Evolutionary conservation across 192 early-diverging fungal species (phyloP), one percentile per base, ranked within the genome.

Genomic region (Geosiphon pyriformis): DNA sequence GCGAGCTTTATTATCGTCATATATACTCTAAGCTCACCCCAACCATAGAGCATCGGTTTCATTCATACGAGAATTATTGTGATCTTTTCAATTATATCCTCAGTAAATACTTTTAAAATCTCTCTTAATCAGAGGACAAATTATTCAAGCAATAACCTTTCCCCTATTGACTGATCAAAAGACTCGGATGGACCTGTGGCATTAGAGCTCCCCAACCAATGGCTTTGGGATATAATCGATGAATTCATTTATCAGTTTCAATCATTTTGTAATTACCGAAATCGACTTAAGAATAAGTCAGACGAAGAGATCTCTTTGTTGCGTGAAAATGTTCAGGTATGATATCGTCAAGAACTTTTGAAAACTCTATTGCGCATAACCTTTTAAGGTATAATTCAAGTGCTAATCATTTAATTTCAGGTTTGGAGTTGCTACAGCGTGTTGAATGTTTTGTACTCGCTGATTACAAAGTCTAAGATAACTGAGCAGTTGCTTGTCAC

Each of bases 161-260:
- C 25, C 18, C 18, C 55, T 20, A 31, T 29, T 18, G 26, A 58
- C 27, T 23, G 6, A 42, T 42, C 37, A 42, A 23, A 47, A 85
- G 83, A 85, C 67, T 85, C 83, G 22, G 86, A 90, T 33, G 91
- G 91, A 35, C 94, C 94, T 26, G 84, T 91, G 49, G 87, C 89
- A 53, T 79, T 98, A 61, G 95, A 98, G 79, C 85, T 98, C 61
- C 95, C 95, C 26, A 96, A 94, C 83, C 94, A 95, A 78, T 98
- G 95, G 95, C 79, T 98, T 46, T 98, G 94, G 94, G 95, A 98
- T 79, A 96, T 98, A 73, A 94, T 98, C 67, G 95, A 98, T 70
- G 95, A 98, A 80, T 98, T 98, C 78, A 96, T 98, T 71, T 98
- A 94, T 79, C 95, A 98, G 81, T 98, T 95, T 87, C 95, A 98